Evolutionary conservation across 495 filamentous ascomycete genomes (phyloP), one percentile per base, ranked within the genome.

Genomic region (Penicillium cataractarum): DNA sequence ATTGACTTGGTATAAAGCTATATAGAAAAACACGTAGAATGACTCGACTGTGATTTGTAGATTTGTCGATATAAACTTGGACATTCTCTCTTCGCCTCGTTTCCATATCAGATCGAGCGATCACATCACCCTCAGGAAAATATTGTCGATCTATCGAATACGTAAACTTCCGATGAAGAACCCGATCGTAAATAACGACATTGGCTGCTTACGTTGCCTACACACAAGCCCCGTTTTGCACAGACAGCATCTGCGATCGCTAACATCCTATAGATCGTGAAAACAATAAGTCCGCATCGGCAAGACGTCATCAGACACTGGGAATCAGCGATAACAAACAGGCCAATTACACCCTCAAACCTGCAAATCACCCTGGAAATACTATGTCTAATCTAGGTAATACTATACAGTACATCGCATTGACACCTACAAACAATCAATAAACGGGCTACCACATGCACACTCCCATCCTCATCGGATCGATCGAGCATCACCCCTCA

Each of bases 291-390:
- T 21, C 19, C 22, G 46, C 46, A 21, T 17, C 15, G 24, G 46
- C 24, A 50, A 50, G 46, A 50, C 46, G 46, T 50, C 46, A 50
- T 50, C 22, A n/a, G 24, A 6, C 22, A 26, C n/a, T n/a, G n/a
- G n/a, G 12, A n/a, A 50, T 2, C 10, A 26, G 44, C 44, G 8
- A 50, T 12, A 50, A 50, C 46, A 50, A 50, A 50, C 46, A 48
- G 22, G 12, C 46, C 46, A 10, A 19, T 22, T 22, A 19, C 19
- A 46, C 19, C 6, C 19, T 19, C 19, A 22, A 1, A 3, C 19
- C 6, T 21, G 3, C 19, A 46, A 22, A 2, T 12, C 10, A 17
- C 6, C 13, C 13, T 39, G 29, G n/a, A n/a, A n/a, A n/a, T n/a
- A n/a, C n/a, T n/a, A n/a, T n/a, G n/a, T n/a, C n/a, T n/a, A n/a